Conservation (phyloP, 352 stramenopile genomes). For the Phytopythium mirpurense region DNA sequence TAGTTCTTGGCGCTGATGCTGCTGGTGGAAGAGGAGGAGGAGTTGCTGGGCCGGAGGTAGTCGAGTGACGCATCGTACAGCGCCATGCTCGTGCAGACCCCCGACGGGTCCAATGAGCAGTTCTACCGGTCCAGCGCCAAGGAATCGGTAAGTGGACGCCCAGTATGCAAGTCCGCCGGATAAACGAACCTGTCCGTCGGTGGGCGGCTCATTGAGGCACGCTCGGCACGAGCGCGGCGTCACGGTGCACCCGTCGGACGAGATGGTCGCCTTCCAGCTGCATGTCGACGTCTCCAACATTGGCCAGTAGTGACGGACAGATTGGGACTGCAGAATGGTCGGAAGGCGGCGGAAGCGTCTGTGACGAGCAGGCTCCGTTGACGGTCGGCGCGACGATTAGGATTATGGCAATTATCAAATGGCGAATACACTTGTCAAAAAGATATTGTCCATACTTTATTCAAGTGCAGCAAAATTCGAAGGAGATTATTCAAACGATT, state of each 20-base stretch:
- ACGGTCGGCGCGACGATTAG: neutral
- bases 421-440: slow-evolving; percentile 6
- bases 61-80: slow-evolving; percentile 5
- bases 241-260: slow-evolving; percentile 1
- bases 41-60: neutral
- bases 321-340: neutral
- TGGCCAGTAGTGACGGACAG: neutral
- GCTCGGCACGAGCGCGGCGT: slow-evolving; percentile 19
- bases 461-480: neutral
- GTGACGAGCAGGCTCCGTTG: neutral
- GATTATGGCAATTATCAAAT: slow-evolving; percentile 1
- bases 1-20: slow-evolving; percentile 16
- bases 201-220: slow-evolving; percentile 23
- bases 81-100: slow-evolving; percentile 2
- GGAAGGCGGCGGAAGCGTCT: neutral
- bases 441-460: neutral
- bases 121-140: neutral
- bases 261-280: slow-evolving; percentile 7
- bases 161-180: too few relatives aligned
- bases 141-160: too few relatives aligned
- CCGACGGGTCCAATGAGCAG: slow-evolving; percentile 6
- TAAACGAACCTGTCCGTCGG: neutral
- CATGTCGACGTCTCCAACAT: slow-evolving; percentile 2
- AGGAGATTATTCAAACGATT: neutral
- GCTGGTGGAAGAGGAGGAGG: too few relatives aligned